These are phyloP conservation scores for Platismatia glauca DNA, from an alignment of 495 filamentous ascomycete genomes.

Conservation along the genomic window DNA sequence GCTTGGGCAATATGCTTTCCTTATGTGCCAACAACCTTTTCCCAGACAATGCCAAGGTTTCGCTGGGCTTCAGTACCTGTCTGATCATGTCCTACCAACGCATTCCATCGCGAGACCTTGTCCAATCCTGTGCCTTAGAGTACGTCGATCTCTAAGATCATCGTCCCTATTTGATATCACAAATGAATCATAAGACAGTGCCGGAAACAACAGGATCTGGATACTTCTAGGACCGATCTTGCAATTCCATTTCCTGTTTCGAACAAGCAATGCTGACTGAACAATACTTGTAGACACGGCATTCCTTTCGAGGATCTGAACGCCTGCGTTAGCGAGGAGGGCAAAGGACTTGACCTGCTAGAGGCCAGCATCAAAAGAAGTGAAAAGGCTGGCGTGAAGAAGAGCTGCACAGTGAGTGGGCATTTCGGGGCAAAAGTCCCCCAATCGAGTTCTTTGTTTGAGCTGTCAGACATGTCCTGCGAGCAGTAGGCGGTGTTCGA, in stretches of 20 bases:
- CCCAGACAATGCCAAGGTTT: slow-evolving; percentile 68
- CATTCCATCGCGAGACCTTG: slow-evolving; percentile 64
- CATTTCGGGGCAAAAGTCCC: not conserved
- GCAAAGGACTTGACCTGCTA: slow-evolving; percentile 57
- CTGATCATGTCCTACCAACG: slow-evolving; percentile 58
- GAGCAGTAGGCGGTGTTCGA: not conserved
- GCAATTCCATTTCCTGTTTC: no score
- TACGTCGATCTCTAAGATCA: no score
- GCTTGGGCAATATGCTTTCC: slow-evolving; percentile 87
- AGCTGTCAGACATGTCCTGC: not conserved
- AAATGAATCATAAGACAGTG: no score
- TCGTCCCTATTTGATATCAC: no score
- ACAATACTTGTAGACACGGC: no score
- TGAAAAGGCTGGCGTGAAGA: slow-evolving; percentile 57
- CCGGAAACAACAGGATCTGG: no score
- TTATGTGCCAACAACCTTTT: slow-evolving; percentile 79
- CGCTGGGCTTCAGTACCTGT: slow-evolving; percentile 86
- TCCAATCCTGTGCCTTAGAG: slow-evolving; percentile 79
- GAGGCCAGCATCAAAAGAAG: slow-evolving; percentile 66
- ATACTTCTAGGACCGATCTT: no score
- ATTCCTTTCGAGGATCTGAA: slow-evolving; percentile 80
- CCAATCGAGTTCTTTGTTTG: not conserved
- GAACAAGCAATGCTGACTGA: no score
- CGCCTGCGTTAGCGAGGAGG: slow-evolving; percentile 63
- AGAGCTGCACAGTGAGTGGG: slow-evolving; percentile 59